Evolutionary conservation across 768 basidiomycete genomes (phyloP).

Genomic region (Collybia nuda): DNA sequence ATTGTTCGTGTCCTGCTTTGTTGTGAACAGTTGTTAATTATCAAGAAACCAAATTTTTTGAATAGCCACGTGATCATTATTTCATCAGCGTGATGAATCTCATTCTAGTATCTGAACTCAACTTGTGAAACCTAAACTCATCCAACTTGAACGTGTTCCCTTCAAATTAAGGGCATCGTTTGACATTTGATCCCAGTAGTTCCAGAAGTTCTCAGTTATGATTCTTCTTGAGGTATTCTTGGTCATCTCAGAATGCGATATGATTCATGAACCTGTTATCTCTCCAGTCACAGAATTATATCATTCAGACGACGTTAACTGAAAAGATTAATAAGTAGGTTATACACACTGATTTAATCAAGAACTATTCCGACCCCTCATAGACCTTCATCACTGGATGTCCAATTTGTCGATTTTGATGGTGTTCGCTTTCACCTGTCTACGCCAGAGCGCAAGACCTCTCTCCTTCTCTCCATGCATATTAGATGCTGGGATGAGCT

Average conservation of each 20-base stretch:
- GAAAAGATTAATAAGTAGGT: conserved; percentile 84
- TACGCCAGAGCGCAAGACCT: conserved; percentile 81
- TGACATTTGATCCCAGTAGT: too few species aligned
- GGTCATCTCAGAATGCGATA: background rate
- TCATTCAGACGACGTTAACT: conserved; percentile 85
- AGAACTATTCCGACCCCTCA: conserved; percentile 9
- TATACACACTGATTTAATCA: background rate
- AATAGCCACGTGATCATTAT: too few species aligned
- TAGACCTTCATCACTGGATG: conserved; percentile 90
- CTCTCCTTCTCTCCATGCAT: conserved; percentile 89
- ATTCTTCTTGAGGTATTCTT: conserved; percentile 78
- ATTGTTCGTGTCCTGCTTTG: too few species aligned
- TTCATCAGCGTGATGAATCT: too few species aligned
- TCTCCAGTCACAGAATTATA: conserved; percentile 81
- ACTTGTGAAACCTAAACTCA: too few species aligned
- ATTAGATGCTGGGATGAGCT: conserved; percentile 98
- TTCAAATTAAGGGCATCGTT: too few species aligned
- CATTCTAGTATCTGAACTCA: too few species aligned
- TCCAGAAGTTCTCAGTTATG: conserved; percentile 39
- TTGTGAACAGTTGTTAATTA: too few species aligned
- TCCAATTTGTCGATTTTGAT: conserved; percentile 97
- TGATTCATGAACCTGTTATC: conserved; percentile 7
- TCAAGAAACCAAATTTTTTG: too few species aligned
- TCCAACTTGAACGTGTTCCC: too few species aligned
- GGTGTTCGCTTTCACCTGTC: conserved; percentile 93